phyloP scores from a whole-genome alignment of 306 rosid species.

The Abrus precatorius region DNA sequence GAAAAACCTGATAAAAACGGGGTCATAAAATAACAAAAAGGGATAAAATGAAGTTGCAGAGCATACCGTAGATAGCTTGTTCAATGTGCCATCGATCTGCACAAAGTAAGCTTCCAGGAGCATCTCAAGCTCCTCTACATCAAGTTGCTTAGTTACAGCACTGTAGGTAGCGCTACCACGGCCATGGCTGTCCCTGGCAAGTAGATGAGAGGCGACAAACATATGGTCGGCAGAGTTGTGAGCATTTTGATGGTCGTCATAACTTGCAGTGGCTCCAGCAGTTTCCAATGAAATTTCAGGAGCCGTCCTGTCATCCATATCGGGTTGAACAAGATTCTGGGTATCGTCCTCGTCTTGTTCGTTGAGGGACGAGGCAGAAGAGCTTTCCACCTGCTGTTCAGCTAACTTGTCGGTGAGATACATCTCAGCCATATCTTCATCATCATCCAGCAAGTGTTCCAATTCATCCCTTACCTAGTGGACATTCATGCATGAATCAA shows the following conservation, averaged over 20 bases:
- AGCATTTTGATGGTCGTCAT: slow-evolving; percentile 56
- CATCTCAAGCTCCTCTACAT: slow-evolving; percentile 99
- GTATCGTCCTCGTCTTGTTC: slow-evolving; percentile 46
- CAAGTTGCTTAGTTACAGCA: slow-evolving; percentile 72
- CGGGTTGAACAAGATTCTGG: slow-evolving; percentile 50
- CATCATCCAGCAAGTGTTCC: slow-evolving; percentile 94
- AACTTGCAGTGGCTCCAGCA: slow-evolving; percentile 46
- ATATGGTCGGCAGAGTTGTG: slow-evolving; percentile 40
- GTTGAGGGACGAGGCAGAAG: slow-evolving; percentile 66
- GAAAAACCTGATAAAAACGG: background rate
- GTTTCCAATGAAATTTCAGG: slow-evolving; percentile 71
- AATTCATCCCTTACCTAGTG: slow-evolving; percentile 72
- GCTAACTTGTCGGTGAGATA: slow-evolving; percentile 84
- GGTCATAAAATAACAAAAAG: background rate
- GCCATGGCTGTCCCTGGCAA: slow-evolving; percentile 72
- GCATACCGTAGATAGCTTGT: slow-evolving; percentile 68
- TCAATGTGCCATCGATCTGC: slow-evolving; percentile 91
- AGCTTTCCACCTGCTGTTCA: slow-evolving; percentile 66
- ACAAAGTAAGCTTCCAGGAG: slow-evolving; percentile 98
- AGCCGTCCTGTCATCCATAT: slow-evolving; percentile 60
- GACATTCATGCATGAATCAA: too few relatives aligned
- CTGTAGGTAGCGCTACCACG: slow-evolving; percentile 75
- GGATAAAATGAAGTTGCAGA: background rate
- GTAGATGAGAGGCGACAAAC: slow-evolving; percentile 47
- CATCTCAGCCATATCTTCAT: slow-evolving; percentile 99